These are phyloP conservation scores for Hemerocallis citrina DNA, from an alignment of 106 monocot genomes.

Conservation along the genomic window DNA sequence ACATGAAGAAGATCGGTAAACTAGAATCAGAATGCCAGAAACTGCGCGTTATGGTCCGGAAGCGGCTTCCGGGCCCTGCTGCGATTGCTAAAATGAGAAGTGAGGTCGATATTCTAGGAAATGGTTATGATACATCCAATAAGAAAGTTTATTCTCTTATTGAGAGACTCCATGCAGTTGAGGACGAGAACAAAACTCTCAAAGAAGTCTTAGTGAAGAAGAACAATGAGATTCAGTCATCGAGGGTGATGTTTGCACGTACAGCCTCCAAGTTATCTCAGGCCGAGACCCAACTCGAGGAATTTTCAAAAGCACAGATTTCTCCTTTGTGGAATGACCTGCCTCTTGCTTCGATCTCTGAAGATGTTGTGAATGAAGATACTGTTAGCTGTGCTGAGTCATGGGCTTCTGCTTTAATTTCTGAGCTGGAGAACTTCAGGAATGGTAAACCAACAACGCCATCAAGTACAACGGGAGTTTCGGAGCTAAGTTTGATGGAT, in stretches of 20 bases:
- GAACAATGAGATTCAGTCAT: conserved; percentile 39
- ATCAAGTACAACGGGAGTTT: conserved; percentile 27
- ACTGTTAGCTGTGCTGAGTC: conserved; percentile 48
- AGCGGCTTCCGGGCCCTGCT: conserved; percentile 47
- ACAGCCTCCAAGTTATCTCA: conserved; percentile 46
- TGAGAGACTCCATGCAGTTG: conserved; percentile 34
- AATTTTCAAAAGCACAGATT: conserved; percentile 19
- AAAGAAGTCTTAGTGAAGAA: conserved; percentile 47
- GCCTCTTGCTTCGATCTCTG: conserved; percentile 29
- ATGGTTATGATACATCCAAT: conserved; percentile 17
- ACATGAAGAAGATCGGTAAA: conserved; percentile 42
- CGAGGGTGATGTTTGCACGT: conserved; percentile 33
- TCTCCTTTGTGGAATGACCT: conserved; percentile 13
- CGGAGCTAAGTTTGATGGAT: conserved; percentile 60
- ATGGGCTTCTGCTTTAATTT: conserved; percentile 66
- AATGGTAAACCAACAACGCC: conserved; percentile 23
- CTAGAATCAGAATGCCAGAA: conserved; percentile 66
- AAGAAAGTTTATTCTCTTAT: conserved; percentile 24
- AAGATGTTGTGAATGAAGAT: conserved; percentile 30
- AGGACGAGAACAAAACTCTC: conserved; percentile 64
- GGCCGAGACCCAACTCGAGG: conserved; percentile 34
- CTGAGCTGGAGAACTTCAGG: conserved; percentile 57
- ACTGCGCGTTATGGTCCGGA: conserved; percentile 55
- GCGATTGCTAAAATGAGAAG: conserved; percentile 67
- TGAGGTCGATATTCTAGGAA: conserved; percentile 40